These are phyloP conservation scores for Tilletia horrida DNA, from an alignment of 1,284 basidiomycete genomes.

Conservation along the genomic window DNA sequence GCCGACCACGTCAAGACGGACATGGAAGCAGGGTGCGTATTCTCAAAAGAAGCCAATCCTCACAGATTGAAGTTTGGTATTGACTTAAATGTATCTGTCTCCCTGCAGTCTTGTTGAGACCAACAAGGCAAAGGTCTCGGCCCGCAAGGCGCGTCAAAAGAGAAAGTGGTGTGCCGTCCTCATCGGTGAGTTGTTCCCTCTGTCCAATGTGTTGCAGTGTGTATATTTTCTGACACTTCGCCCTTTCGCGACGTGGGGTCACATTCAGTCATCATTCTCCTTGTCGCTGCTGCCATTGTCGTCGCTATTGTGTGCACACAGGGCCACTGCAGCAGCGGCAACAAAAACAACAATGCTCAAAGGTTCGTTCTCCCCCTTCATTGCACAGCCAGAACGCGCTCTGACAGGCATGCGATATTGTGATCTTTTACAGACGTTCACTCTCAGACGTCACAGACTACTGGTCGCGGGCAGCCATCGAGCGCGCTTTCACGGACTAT, in stretches of 20 bases:
- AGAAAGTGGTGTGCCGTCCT: conserved; percentile 39
- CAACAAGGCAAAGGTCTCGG: conserved; percentile 69
- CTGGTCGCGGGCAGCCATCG: conserved; percentile 4
- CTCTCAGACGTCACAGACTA: not conserved
- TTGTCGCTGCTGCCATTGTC: conserved; percentile 41
- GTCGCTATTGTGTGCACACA: conserved; percentile 39
- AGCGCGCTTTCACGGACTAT: conserved; percentile 14
- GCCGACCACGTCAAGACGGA: conserved; percentile 47
- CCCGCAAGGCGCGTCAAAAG: conserved; percentile 72
- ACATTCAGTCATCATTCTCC: conserved; percentile 39
- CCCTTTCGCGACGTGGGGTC: not conserved
- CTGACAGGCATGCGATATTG: not conserved
- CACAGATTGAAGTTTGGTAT: not conserved
- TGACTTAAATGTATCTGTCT: conserved; percentile 44
- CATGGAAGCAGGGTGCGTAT: conserved; percentile 37
- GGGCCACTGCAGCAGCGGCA: conserved; percentile 13
- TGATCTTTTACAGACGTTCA: not conserved
- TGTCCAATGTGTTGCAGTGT: not conserved
- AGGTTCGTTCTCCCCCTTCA: not conserved
- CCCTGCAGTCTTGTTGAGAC: conserved; percentile 58
- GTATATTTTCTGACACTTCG: not conserved
- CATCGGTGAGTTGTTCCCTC: not conserved
- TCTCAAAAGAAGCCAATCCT: conserved; percentile 44
- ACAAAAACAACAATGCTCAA: not conserved
- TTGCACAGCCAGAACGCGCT: too few species aligned